These are phyloP conservation scores for Scutellaria barbata DNA, from an alignment of 257 asterid species.

Conservation along the genomic window DNA sequence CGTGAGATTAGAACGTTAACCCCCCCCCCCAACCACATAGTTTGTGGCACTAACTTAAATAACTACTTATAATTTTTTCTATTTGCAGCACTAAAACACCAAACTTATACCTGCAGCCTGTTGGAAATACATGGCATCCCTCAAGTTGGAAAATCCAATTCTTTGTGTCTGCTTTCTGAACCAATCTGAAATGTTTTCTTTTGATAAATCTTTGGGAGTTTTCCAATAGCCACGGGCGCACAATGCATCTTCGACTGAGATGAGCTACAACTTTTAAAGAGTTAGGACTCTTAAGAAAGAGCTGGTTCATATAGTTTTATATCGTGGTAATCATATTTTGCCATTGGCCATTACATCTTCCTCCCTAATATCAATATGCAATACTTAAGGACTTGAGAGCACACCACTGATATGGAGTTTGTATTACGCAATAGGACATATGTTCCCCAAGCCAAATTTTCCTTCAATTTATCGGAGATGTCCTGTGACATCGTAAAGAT, in stretches of 20 bases:
- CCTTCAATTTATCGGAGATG: conserved; percentile 60
- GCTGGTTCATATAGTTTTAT: background rate
- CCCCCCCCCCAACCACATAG: background rate
- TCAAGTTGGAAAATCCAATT: conserved; percentile 58
- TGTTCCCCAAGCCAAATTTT: conserved; percentile 97
- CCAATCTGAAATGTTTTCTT: conserved; percentile 58
- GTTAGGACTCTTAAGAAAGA: conserved; percentile 25
- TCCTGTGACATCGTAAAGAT: conserved; percentile 65
- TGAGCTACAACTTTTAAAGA: conserved; percentile 57
- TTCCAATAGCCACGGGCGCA: conserved; percentile 97
- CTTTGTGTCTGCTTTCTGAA: conserved; percentile 57
- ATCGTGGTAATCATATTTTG: background rate
- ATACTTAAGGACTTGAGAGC: conserved; percentile 36
- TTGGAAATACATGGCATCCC: conserved; percentile 69
- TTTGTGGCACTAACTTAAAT: conserved; percentile 13
- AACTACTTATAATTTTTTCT: background rate
- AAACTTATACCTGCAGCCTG: conserved; percentile 55
- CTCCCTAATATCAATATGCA: conserved; percentile 13
- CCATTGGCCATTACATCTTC: background rate
- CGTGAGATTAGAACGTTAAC: conserved; percentile 8
- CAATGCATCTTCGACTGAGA: conserved; percentile 59
- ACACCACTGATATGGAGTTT: conserved; percentile 86
- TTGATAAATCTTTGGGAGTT: conserved; percentile 55
- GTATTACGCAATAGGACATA: conserved; percentile 82
- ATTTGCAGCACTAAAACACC: conserved; percentile 5